Evolutionary conservation across 140 eudicot genomes (phyloP).

Genomic region (Cichorium intybus): DNA sequence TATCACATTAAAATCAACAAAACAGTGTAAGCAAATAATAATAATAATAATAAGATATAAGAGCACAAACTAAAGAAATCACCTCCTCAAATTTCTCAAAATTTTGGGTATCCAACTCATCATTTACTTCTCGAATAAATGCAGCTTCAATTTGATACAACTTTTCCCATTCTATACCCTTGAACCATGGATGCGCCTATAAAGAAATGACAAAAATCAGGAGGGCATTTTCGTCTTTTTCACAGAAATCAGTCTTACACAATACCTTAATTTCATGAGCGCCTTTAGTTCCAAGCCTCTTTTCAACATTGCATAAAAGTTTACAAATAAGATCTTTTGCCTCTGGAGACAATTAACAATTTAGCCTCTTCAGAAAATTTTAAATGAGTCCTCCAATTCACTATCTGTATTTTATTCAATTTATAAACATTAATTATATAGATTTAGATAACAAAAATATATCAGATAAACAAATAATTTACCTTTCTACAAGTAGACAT

Average conservation of each 20-base stretch:
- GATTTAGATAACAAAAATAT: not conserved
- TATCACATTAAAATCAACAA: slow-evolving; percentile 16
- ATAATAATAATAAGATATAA: not conserved
- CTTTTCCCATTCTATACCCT: slow-evolving; percentile 81
- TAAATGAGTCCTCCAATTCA: slow-evolving; percentile 94
- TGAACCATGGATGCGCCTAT: slow-evolving; percentile 97
- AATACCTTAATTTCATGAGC: slow-evolving; percentile 93
- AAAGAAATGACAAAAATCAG: not conserved
- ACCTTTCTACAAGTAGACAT: slow-evolving; percentile 99
- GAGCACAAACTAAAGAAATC: not conserved
- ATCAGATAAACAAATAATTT: slow-evolving; percentile 11
- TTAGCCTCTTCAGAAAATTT: slow-evolving; percentile 97
- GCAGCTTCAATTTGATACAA: slow-evolving; percentile 86
- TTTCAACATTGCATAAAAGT: slow-evolving; percentile 93
- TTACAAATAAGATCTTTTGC: slow-evolving; percentile 95
- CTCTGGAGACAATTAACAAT: slow-evolving; percentile 81
- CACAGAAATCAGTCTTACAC: not conserved
- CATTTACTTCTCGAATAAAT: slow-evolving; percentile 97
- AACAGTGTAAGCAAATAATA: not conserved
- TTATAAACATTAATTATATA: slow-evolving; percentile 18
- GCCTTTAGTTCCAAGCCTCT: slow-evolving; percentile 94
- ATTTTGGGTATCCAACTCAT: slow-evolving; percentile 95
- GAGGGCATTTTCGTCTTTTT: not conserved
- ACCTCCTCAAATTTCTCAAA: slow-evolving; percentile 99
- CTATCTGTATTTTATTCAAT: slow-evolving; percentile 58